A percentile compares a stretch with the other conserved stretches of the same genome.
phyloP scores from a whole-genome alignment of 768 basidiomycete species.

The Cantharellus cinnabarinus region DNA sequence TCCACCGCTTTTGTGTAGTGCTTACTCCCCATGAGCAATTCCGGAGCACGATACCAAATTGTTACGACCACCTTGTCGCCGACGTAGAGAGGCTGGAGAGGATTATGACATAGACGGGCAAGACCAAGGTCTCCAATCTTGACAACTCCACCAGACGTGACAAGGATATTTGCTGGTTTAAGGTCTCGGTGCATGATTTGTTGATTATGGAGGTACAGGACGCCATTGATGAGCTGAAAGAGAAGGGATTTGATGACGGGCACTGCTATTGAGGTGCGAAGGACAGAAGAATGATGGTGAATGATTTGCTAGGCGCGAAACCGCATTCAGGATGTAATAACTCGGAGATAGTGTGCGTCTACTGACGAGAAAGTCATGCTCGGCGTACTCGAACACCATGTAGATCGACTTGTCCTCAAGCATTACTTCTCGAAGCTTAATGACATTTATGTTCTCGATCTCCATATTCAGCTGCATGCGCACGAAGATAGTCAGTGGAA shows the following conservation, averaged over 20 bases:
- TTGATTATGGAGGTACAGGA: slow-evolving; percentile 82
- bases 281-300: slow-evolving; percentile 85
- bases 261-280: slow-evolving; percentile 52
- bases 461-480: slow-evolving; percentile 59
- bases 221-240: slow-evolving; percentile 85
- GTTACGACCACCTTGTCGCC: slow-evolving; percentile 99
- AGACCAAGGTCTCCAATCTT: slow-evolving; percentile 98
- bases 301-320: slow-evolving; percentile 65
- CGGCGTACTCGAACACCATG: slow-evolving; percentile 98
- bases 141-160: slow-evolving; percentile 69
- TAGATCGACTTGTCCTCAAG: slow-evolving; percentile 96
- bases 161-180: slow-evolving; percentile 97
- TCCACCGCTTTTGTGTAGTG: slow-evolving; percentile 97
- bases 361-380: slow-evolving; percentile 89
- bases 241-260: slow-evolving; percentile 81
- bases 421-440: slow-evolving; percentile 82
- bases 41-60: slow-evolving; percentile 98
- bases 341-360: neutral
- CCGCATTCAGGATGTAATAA: neutral
- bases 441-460: slow-evolving; percentile 77
- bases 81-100: slow-evolving; percentile 73
- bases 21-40: slow-evolving; percentile 85
- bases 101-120: slow-evolving; percentile 76
- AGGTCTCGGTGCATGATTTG: slow-evolving; percentile 95
- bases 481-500: neutral